These are phyloP conservation scores for Stylosanthes scabra DNA, from an alignment of 331 rosid species.

Conservation along the genomic window DNA sequence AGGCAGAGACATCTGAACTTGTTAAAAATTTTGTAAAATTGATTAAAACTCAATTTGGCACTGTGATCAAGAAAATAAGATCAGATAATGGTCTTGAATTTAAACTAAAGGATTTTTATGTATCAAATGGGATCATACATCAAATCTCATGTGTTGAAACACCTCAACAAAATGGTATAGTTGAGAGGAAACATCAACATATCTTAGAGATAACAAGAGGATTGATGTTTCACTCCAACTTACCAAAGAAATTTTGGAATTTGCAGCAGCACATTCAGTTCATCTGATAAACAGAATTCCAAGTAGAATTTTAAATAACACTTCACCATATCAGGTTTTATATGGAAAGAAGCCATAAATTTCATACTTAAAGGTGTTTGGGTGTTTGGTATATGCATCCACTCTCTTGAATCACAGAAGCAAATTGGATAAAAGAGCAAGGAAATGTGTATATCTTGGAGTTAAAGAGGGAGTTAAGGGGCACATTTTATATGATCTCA, in stretches of 20 bases:
- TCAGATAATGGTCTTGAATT: neutral
- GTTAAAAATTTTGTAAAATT: too few species aligned
- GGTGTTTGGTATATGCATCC: neutral
- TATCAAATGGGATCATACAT: neutral
- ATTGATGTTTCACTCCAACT: too few species aligned
- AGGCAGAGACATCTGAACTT: too few species aligned
- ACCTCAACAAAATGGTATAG: neutral
- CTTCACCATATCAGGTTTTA: neutral
- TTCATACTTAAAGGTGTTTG: too few species aligned
- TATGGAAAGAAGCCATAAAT: too few species aligned
- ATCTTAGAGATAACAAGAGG: too few species aligned
- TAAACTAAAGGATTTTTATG: neutral
- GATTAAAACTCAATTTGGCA: neutral
- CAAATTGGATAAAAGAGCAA: neutral
- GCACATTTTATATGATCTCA: too few species aligned
- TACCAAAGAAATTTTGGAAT: neutral
- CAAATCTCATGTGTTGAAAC: neutral
- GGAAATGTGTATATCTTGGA: neutral
- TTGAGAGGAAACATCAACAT: neutral
- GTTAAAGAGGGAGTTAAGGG: neutral
- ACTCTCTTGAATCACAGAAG: neutral
- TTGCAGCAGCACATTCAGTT: neutral
- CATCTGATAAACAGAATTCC: neutral
- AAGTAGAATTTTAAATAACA: too few species aligned
- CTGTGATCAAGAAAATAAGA: too few species aligned